These are phyloP conservation scores for Hymenoscyphus fructigenus DNA, from an alignment of 2,329 filamentous ascomycete species.

Conservation along the genomic window DNA sequence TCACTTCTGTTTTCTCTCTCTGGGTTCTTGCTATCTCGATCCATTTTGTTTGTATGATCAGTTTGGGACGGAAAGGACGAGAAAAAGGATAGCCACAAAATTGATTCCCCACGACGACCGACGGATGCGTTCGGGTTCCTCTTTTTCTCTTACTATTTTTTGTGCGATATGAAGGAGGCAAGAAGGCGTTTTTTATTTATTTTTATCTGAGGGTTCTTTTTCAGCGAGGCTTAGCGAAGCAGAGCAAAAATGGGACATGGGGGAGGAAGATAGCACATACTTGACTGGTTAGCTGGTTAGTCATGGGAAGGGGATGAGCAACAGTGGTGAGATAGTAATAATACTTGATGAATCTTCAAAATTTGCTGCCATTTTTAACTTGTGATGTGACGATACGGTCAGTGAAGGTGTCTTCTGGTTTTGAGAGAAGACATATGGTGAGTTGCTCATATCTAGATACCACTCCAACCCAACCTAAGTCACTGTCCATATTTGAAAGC, in stretches of 20 bases:
- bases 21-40: background rate
- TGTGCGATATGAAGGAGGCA: background rate
- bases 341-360: no score
- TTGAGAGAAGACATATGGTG: no score
- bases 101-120: background rate
- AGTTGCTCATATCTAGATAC: no score
- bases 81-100: background rate
- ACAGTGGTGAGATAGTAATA: no score
- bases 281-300: no score
- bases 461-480: no score
- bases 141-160: background rate
- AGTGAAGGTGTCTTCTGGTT: no score
- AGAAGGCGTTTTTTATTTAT: background rate
- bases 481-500: no score
- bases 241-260: background rate
- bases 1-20: background rate
- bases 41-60: constrained; percentile 3
- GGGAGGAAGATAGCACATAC: background rate
- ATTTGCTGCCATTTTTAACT: no score
- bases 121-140: background rate
- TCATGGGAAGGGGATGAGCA: no score
- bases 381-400: no score
- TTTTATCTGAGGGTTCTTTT: background rate
- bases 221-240: background rate
- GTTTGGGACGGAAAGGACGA: background rate